A percentile compares a stretch with the other conserved stretches of the same genome.
Conservation (phyloP, 768 basidiomycete species). For the Termitomyces sp. region DNA sequence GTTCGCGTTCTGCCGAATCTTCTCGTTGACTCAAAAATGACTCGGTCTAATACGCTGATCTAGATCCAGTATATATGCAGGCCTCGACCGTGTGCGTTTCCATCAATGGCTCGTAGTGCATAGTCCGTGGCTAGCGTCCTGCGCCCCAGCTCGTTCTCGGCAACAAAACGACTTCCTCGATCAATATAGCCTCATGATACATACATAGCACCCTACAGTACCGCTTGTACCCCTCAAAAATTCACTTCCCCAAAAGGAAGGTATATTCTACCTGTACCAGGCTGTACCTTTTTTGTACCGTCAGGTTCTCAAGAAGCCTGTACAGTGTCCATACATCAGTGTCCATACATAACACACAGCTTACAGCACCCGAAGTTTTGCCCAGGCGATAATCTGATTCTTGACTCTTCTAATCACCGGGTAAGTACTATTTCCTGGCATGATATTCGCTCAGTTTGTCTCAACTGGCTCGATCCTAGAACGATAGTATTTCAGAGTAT, state of each 20-base stretch:
- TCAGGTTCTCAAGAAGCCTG: neutral
- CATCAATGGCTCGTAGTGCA: no score
- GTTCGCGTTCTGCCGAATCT: neutral
- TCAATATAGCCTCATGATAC: neutral
- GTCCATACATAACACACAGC: no score
- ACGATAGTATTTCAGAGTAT: no score
- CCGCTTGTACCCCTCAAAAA: no score
- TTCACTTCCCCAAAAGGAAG: neutral
- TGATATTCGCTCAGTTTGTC: neutral
- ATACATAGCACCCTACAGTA: no score
- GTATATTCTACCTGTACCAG: neutral
- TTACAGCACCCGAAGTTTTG: neutral
- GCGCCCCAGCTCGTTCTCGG: neutral
- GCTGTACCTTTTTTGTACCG: neutral
- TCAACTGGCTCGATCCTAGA: neutral
- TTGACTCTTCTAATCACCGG: neutral
- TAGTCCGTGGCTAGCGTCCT: neutral
- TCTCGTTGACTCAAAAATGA: no score
- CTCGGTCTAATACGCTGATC: neutral
- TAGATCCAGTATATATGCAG: neutral
- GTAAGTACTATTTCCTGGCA: neutral
- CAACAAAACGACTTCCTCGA: constrained; percentile 1
- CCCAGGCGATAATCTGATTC: neutral
- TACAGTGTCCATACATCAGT: no score
- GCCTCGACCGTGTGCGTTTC: neutral